Evolutionary conservation across 2,329 filamentous ascomycete species (phyloP), one percentile per base, ranked within the genome.

Genomic region (Meredithiella fracta): DNA sequence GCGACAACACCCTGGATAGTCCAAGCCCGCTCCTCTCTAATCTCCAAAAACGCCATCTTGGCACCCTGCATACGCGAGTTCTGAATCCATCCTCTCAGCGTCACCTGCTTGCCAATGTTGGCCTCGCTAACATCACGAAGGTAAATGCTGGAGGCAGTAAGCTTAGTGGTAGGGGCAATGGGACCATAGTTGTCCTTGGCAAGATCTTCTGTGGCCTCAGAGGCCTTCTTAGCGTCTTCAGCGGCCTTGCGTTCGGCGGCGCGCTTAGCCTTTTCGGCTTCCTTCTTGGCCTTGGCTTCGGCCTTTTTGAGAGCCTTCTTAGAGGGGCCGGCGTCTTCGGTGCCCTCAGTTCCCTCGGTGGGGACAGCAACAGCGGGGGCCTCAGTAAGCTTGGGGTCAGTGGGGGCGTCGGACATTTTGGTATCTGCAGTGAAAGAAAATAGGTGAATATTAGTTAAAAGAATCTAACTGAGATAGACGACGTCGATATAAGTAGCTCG

Each of bases 11-110:
- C 88, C 72, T 96, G 90, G 40, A 96, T 83, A 25, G 82, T 84
- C 74, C 85, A 83, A 64, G 82, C 77, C 59, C 77, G 73, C 67
- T 86, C 81, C 68, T 88, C 78, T 60, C 87, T 79, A 63, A 97
- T 76, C 72, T 92, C 88, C 63, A 96, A 71, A 71, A 96, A 96
- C 44, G 82, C 85, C 73, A 96, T 84, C 74, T 95, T 96, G 62
- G 89, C 88, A 59, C 85, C 83, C 72, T 97, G 91, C 63, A 85
- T 82, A 61, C 91, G 80, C 31, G 85, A 80, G 72, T 94, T 96
- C 68, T 94, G 86, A 40, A 96, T 77, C 73, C 86, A 87, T 29
- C 80, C 87, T 38, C 88, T 78, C 64, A 96, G 75, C 47, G 80
- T 82, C 62, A 96, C 77, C 29, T 79, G 78, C 71, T 86, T 81